Evolutionary conservation across 257 asterid genomes (phyloP).

Genomic region (Leptodermis oblonga): DNA sequence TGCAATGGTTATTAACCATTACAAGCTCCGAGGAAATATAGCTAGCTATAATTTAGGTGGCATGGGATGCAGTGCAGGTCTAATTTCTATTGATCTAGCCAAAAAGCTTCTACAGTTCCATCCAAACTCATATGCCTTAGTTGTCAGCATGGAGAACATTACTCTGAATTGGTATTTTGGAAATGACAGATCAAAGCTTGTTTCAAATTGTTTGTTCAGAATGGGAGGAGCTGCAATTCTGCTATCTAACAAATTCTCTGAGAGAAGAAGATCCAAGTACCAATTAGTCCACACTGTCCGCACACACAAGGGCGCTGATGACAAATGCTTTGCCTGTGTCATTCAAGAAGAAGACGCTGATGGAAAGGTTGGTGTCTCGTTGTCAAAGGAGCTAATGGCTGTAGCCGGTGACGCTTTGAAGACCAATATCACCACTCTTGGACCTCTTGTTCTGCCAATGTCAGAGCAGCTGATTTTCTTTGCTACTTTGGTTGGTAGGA

Average conservation of each 20-base stretch:
- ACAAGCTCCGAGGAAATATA: constrained; percentile 37
- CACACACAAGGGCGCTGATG: constrained; percentile 39
- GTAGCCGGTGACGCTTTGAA: constrained; percentile 47
- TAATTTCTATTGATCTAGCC: constrained; percentile 37
- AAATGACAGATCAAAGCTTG: constrained; percentile 35
- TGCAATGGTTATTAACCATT: constrained; percentile 40
- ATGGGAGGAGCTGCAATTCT: constrained; percentile 45
- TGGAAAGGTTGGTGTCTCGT: constrained; percentile 33
- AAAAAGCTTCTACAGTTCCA: constrained; percentile 37
- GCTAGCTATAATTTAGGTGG: constrained; percentile 38
- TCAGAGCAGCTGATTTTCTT: constrained; percentile 38
- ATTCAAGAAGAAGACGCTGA: constrained; percentile 33
- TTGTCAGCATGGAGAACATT: constrained; percentile 37
- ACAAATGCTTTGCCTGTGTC: constrained; percentile 35
- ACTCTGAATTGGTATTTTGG: constrained; percentile 43
- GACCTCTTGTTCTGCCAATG: constrained; percentile 39
- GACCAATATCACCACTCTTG: constrained; percentile 37
- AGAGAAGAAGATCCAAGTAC: constrained; percentile 34
- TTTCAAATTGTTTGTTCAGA: constrained; percentile 40
- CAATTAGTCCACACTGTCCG: constrained; percentile 28
- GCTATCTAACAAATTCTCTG: constrained; percentile 31
- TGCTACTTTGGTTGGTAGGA: constrained; percentile 29
- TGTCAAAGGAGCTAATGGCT: constrained; percentile 42
- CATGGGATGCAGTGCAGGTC: constrained; percentile 45
- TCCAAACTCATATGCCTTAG: constrained; percentile 33